Evolutionary conservation across 139 green algal genomes (phyloP), one percentile per base, ranked within the genome.

Genomic region (Closterium sp.): DNA sequence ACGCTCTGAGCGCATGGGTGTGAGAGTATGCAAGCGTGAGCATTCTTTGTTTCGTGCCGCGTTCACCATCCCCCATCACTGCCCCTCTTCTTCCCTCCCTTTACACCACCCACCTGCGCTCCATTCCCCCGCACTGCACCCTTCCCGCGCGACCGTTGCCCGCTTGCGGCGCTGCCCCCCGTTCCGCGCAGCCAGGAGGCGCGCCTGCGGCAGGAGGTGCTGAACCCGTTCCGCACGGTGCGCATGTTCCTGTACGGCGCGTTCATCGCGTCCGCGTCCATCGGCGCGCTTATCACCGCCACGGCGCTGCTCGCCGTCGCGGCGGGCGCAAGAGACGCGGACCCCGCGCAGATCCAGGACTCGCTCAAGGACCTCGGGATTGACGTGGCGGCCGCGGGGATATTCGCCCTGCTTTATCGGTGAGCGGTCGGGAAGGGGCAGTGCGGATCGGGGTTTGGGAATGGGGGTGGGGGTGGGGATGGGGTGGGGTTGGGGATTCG

Each of bases 221-320:
- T 89, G 10, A 28, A 92, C 21, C 91, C 91, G 43, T 94, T 94
- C 43, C 91, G 91, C n/a, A 89, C 89, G 19, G 34, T 93, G 38
- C 91, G 91, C 89, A 94, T 94, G 84, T 91, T 92, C 83, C 36
- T 94, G 35, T 92, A 86, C 89, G 30, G 83, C n/a, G 91, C 91
- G 23, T 89, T 94, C 34, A 84, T 88, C 31, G 91, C 91, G 30
- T 85, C 34, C 64, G 91, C 89, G 23, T 84, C 25, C 19, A 7
- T 94, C n/a, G 91, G 91, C 28, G 88, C 33, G 31, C 64, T 93
- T 25, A 89, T 94, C 34, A 32, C 91, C 7, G 23, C 89, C 38
- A 94, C 89, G 0, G 16, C 30, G 25, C 33, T 94, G 30, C 23
- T 91, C 31, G 91, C 66, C n/a, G 33, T 43, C 33, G 23, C 94